Evolutionary conservation across 306 rosid species (phyloP), one percentile per base, ranked within the genome.

Genomic region (Fragaria iinumae): DNA sequence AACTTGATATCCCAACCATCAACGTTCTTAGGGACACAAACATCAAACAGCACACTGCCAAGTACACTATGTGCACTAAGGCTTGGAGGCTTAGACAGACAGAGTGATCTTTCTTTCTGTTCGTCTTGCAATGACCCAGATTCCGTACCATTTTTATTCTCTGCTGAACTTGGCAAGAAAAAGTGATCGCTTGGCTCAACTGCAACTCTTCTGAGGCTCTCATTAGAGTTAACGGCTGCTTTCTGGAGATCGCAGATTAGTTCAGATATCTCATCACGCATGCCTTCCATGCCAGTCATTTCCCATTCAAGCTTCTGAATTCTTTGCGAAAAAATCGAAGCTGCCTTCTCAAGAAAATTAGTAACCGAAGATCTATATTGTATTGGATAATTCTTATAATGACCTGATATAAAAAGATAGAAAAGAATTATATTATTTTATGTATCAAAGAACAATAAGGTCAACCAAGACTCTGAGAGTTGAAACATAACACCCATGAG

Each of bases 1-100:
- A 88, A 85, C 60, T 88, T 90, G 43, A 90, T 89, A 68, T 90
- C 94, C 95, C 95, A 90, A 60, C 89, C 95, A 73, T 90, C 95
- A 2, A 90, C 85, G 12, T 90, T 90, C 80, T 84, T 88, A 4
- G 95, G 95, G 62, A 90, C 92, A 81, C 95, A 90, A 60, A 84
- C 92, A 57, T 90, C 90, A 11, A 90, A 90, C 62, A 90, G 81
- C 71, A 90, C 80, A 60, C 84, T 86, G n/a, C 95, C 95, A 13
- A 90, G 89, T 11, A 90, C 90, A 16, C 89, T 86, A 47, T 90
- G 91, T 36, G 92, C 85, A 66, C 78, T 90, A 67, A 90, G 86
- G 84, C 89, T 80, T 11, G 87, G 89, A 49, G 89, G 88, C 52
- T 72, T 79, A 38, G 90, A 85, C 68, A 86, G 68, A 36, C 52